Percentiles rank a stretch among this genome's conserved stretches.
These are phyloP conservation scores for Torulaspora delbrueckii DNA, from an alignment of 805 yeast species.

Conservation along the genomic window DNA sequence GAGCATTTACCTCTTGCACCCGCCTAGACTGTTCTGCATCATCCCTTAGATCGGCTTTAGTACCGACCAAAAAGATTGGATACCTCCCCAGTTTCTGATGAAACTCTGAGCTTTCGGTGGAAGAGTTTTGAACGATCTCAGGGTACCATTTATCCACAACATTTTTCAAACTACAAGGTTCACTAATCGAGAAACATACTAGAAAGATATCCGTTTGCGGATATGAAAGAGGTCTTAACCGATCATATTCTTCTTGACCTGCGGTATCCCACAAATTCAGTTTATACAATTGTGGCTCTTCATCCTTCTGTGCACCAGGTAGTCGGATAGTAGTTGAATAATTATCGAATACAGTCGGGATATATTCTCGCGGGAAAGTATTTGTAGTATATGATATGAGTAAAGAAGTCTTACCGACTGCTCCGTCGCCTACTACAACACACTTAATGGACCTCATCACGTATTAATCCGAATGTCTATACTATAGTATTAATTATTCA, in stretches of 20 bases:
- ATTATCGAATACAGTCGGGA: conserved; percentile 92
- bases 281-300: conserved; percentile 57
- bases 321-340: conserved; percentile 77
- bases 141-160: conserved; percentile 82
- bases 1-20: conserved; percentile 54
- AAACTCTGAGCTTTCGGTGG: conserved; percentile 40
- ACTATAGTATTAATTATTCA: background rate
- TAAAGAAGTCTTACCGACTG: conserved; percentile 90
- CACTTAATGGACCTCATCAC: conserved; percentile 82
- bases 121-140: conserved; percentile 79
- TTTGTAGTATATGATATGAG: conserved; percentile 86
- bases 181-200: conserved; percentile 79
- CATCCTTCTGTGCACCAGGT: conserved; percentile 38
- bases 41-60: conserved; percentile 82
- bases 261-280: conserved; percentile 95
- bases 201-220: conserved; percentile 89
- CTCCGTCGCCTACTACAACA: conserved; percentile 92
- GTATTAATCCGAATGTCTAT: too few relatives aligned
- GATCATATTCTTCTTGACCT: conserved; percentile 88
- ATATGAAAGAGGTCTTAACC: conserved; percentile 82
- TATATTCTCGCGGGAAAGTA: conserved; percentile 88
- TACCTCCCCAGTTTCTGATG: conserved; percentile 18
- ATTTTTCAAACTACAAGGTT: conserved; percentile 74
- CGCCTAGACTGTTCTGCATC: conserved; percentile 67
- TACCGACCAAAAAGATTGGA: conserved; percentile 72